Evolutionary conservation across 1,284 basidiomycete species (phyloP).

Genomic region (Cryptococcus maquisensis): DNA sequence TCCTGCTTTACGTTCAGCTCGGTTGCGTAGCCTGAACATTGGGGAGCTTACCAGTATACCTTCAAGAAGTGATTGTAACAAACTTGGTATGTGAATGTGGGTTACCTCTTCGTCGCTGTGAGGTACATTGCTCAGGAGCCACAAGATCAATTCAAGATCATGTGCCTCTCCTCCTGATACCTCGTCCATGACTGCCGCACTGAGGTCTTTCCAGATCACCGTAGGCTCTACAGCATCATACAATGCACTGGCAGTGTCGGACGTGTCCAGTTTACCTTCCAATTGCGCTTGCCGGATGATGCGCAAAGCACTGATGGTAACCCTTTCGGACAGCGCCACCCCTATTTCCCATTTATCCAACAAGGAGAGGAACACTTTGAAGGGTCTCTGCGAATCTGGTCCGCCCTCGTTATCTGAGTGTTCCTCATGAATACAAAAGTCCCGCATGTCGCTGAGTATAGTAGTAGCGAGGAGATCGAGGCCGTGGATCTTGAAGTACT

Average conservation of each 20-base stretch:
- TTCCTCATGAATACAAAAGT: slow-evolving; percentile 2
- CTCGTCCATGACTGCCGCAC: slow-evolving; percentile 53
- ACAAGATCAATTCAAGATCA: slow-evolving; percentile 44
- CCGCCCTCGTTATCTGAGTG: slow-evolving; percentile 10
- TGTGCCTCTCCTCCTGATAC: slow-evolving; percentile 8
- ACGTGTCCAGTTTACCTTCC: slow-evolving; percentile 54
- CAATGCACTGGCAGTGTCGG: slow-evolving; percentile 79
- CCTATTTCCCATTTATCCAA: slow-evolving; percentile 98
- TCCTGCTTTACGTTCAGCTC: no score
- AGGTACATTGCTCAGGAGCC: slow-evolving; percentile 49
- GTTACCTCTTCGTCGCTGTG: slow-evolving; percentile 53
- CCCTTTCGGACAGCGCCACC: slow-evolving; percentile 66
- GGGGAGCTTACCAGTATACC: neutral
- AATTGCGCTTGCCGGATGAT: slow-evolving; percentile 15
- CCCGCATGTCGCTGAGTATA: slow-evolving; percentile 42
- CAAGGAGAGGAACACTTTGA: slow-evolving; percentile 91
- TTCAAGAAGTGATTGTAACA: slow-evolving; percentile 3
- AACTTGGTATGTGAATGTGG: slow-evolving; percentile 23
- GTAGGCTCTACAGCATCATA: slow-evolving; percentile 90
- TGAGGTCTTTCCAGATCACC: slow-evolving; percentile 76
- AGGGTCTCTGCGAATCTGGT: slow-evolving; percentile 62
- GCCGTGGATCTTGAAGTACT: slow-evolving; percentile 64
- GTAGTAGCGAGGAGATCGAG: slow-evolving; percentile 65
- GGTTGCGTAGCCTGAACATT: neutral
- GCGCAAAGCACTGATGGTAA: slow-evolving; percentile 65